These are phyloP conservation scores for Crassisporium funariophilum DNA, from an alignment of 768 basidiomycete species.

Conservation along the genomic window DNA sequence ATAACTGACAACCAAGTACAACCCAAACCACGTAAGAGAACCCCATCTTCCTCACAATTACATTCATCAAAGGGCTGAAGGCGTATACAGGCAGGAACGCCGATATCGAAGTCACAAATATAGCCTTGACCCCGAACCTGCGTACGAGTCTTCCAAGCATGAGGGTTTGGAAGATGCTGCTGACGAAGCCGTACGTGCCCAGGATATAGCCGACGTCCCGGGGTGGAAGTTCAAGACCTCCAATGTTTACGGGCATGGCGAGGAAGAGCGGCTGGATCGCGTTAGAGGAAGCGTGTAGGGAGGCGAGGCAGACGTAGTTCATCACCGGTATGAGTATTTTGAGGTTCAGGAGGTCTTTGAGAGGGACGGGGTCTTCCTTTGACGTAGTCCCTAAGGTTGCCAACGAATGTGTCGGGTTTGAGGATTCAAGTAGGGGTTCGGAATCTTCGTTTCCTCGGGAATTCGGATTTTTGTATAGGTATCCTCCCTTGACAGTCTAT, in stretches of 20 bases:
- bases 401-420: not conserved
- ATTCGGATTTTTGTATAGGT: not conserved
- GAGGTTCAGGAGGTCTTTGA: constrained; percentile 44
- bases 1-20: constrained; percentile 28
- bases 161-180: constrained; percentile 54
- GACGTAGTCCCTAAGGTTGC: not conserved
- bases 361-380: constrained; percentile 38
- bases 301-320: constrained; percentile 58
- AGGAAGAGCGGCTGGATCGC: constrained; percentile 54
- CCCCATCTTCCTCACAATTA: constrained; percentile 35
- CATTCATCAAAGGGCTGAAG: constrained; percentile 52
- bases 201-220: constrained; percentile 56
- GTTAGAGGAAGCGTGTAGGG: constrained; percentile 35
- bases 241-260: constrained; percentile 54
- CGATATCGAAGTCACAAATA: constrained; percentile 47
- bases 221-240: constrained; percentile 60
- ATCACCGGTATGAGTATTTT: constrained; percentile 53
- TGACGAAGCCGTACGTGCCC: constrained; percentile 51
- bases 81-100: constrained; percentile 46
- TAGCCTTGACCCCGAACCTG: constrained; percentile 53
- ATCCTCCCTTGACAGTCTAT: not conserved
- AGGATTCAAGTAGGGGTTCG: constrained; percentile 10
- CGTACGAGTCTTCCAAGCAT: constrained; percentile 55
- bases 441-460: not conserved
- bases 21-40: constrained; percentile 29